Base-by-base conservation (phyloP, 495 filamentous ascomycete genomes). In the Neurospora discreta region DNA sequence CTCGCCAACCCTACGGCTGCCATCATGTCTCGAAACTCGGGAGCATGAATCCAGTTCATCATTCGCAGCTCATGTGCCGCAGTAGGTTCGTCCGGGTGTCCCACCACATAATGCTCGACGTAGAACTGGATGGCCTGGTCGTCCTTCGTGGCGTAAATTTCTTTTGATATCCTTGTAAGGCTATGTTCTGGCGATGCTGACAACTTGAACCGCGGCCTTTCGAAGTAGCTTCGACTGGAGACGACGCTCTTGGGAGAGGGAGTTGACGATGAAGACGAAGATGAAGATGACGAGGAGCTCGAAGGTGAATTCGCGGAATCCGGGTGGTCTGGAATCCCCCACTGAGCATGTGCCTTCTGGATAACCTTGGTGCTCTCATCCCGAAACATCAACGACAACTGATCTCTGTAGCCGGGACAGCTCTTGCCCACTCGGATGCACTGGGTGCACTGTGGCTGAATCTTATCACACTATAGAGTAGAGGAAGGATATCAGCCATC, bases 281-380 rank as follows among this genome's bases (percentile, higher is more conserved):
- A 52, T 10, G 77, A 73, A 13, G 70, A 71, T n/a, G 78, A 75
- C n/a, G 80, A 80, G 16, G 79, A 78, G 39, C 75, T 69, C 13
- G 80, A 80, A 13, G 52, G 52, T 42, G 74, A 72, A 33, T 77
- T 75, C 18, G 71, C 74, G 16, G 58, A 16, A 11, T 74, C 76
- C 9, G 68, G 68, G 9, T 58, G 15, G 15, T 76, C 77, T 7
- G 71, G 20, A n/a, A 77, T 73, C 20, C 84, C 83, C 84, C 84
- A 85, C 76, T 84, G 84, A 11, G 85, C 85, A 68, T 87, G 86
- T 13, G 88, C 89, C 76, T 89, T 91, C 70, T 83, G 85, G 36
- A 89, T 87, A 69, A 92, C 89, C 73, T 88, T 86, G 72, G 85
- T 85, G 78, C 89, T 92, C 76, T 93, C 89, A 80, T 92, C 89